Evolutionary conservation across 2,329 filamentous ascomycete genomes (phyloP), one percentile per base, ranked within the genome.

Genomic region (Fusarium sp.): DNA sequence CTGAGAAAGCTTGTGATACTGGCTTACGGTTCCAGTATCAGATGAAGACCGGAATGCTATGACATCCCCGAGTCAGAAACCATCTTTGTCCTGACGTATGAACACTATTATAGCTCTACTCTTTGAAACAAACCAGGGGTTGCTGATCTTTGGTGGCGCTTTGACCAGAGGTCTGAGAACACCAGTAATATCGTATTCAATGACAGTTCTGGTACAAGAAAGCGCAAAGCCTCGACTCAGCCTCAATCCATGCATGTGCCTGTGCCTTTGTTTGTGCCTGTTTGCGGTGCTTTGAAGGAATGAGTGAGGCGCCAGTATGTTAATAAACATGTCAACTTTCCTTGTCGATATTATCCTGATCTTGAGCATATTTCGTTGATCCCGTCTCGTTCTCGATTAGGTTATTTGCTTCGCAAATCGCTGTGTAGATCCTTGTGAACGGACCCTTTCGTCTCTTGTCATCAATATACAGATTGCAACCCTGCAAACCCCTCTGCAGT

Each of bases 201-300:
- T 38, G 39, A 42, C 53, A 54, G 55, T 33, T 53, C 66, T 57
- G 46, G 44, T 35, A 60, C 36, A 53, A 66, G 29, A 66, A 41
- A 63, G 57, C 33, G 46, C 70, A 58, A 72, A 74, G 75, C 71
- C 73, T 75, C 69, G 55, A 76, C 75, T 73, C 75, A 77, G 75
- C 75, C 75, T 65, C 75, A 71, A 56, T 27, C 41, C 54, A 57
- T 49, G 41, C 41, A 57, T 57, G 27, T 49, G 31, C 15, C 20
- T 35, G 18, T 49, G 54, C 39, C 39, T 27, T 35, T 55, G 17
- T 31, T n/a, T 35, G 17, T 45, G 53, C 67, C 66, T 61, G 68
- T 65, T 75, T 75, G 70, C 67, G 66, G 67, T 65, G n/a, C 45
- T 36, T 47, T 18, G 46, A 65, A 67, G 62, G 64, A 67, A 67